Evolutionary conservation across 1,284 basidiomycete genomes (phyloP).

Genomic region (Mycosarcoma maydis): DNA sequence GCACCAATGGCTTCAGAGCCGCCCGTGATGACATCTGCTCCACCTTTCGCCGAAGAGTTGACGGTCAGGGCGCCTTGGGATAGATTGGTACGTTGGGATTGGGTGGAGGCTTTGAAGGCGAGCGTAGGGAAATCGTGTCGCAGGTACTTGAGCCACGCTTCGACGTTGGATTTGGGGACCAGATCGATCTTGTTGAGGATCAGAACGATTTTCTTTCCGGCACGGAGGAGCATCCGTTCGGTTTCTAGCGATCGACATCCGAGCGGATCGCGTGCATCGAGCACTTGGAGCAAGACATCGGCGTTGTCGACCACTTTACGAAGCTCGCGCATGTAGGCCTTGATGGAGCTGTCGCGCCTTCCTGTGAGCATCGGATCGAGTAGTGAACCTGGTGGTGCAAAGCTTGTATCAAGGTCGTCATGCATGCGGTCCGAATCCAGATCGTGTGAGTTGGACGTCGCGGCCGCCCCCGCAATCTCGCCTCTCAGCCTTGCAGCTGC

Average conservation of each 20-base stretch:
- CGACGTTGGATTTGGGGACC: slow-evolving; percentile 86
- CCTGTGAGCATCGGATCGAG: slow-evolving; percentile 46
- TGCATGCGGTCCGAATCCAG: not conserved
- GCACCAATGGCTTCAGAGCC: slow-evolving; percentile 70
- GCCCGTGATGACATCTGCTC: slow-evolving; percentile 20
- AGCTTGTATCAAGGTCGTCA: not conserved
- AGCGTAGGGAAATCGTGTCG: slow-evolving; percentile 91
- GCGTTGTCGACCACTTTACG: slow-evolving; percentile 92
- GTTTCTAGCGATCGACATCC: slow-evolving; percentile 71
- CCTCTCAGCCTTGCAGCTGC: slow-evolving; percentile 16
- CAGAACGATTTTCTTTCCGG: slow-evolving; percentile 60
- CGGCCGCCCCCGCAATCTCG: slow-evolving; percentile 30
- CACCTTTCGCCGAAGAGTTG: slow-evolving; percentile 1
- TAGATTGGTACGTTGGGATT: slow-evolving; percentile 78
- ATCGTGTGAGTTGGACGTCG: slow-evolving; percentile 13
- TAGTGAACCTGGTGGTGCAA: not conserved
- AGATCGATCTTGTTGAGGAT: slow-evolving; percentile 70
- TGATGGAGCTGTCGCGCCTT: slow-evolving; percentile 62
- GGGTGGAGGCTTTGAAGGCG: slow-evolving; percentile 88
- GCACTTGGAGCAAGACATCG: slow-evolving; percentile 77
- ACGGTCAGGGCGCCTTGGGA: slow-evolving; percentile 41
- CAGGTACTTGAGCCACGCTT: slow-evolving; percentile 88
- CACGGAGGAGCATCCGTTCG: slow-evolving; percentile 52
- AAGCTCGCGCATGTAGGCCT: slow-evolving; percentile 70
- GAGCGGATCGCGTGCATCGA: slow-evolving; percentile 65